A percentile compares a stretch with the other conserved stretches of the same genome.
phyloP scores from a whole-genome alignment of 352 stramenopile genomes.

The Phytophthora pini region DNA sequence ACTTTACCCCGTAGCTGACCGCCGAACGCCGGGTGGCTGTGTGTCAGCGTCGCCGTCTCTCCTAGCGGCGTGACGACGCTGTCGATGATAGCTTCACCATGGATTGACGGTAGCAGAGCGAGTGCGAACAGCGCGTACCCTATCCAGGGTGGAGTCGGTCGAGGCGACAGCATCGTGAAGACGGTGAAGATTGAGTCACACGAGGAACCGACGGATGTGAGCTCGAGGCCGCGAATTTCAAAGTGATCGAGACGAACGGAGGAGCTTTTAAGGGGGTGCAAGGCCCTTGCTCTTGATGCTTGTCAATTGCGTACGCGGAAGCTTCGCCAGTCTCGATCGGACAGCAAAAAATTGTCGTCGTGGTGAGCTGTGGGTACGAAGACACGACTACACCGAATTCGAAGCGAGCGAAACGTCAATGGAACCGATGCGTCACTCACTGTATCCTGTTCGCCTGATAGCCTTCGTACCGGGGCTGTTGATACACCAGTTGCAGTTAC shows the following conservation, averaged over 20 bases:
- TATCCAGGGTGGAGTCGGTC: slow-evolving; percentile 20
- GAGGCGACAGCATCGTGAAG: slow-evolving; percentile 18
- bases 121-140: slow-evolving; percentile 25
- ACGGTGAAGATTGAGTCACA: slow-evolving; percentile 10
- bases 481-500: not conserved
- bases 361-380: not conserved
- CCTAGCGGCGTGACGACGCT: slow-evolving; percentile 33
- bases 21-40: slow-evolving; percentile 51
- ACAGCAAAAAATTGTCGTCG: slow-evolving; percentile 16
- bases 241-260: slow-evolving; percentile 19
- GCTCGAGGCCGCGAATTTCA: slow-evolving; percentile 26
- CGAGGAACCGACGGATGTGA: slow-evolving; percentile 8
- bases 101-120: slow-evolving; percentile 16
- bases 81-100: slow-evolving; percentile 33
- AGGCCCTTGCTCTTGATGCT: not conserved
- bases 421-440: slow-evolving; percentile 19
- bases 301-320: slow-evolving; percentile 6
- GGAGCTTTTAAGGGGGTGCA: not conserved
- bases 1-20: slow-evolving; percentile 15
- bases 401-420: slow-evolving; percentile 12
- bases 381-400: slow-evolving; percentile 4
- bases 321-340: slow-evolving; percentile 10
- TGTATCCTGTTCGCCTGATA: not conserved
- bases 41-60: slow-evolving; percentile 36
- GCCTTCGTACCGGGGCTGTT: not conserved